Conservation (phyloP, 805 yeast species). For the Spathaspora girioi region DNA sequence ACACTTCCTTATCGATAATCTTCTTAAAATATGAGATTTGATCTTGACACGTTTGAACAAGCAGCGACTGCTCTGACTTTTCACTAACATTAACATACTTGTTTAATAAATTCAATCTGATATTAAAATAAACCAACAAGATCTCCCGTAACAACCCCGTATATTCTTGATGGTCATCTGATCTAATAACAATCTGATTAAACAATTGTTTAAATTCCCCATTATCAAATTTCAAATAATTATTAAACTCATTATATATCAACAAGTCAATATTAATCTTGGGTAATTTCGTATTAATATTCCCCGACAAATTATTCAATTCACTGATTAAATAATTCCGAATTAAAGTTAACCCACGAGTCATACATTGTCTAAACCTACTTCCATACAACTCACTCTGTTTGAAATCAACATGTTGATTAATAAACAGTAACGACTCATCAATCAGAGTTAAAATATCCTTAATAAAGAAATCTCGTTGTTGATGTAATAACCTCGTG, state of each 20-base stretch:
- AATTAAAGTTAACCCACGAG: constrained; percentile 73
- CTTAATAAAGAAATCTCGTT: constrained; percentile 39
- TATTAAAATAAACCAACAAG: constrained; percentile 56
- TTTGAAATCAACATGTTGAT: constrained; percentile 42
- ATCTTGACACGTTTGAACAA: constrained; percentile 58
- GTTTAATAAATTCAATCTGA: constrained; percentile 49
- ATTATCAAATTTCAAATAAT: constrained; percentile 15
- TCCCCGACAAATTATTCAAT: constrained; percentile 29
- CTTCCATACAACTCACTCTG: constrained; percentile 67
- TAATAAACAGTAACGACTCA: constrained; percentile 53
- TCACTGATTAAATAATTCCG: constrained; percentile 59
- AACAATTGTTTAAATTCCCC: constrained; percentile 28
- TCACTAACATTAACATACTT: constrained; percentile 28
- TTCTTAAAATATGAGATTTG: constrained; percentile 58
- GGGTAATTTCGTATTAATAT: constrained; percentile 15
- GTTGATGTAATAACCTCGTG: constrained; percentile 56
- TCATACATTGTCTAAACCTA: constrained; percentile 78
- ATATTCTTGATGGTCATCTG: constrained; percentile 47
- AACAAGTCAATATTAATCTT: constrained; percentile 54
- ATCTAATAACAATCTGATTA: constrained; percentile 34
- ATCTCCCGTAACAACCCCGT: constrained; percentile 67
- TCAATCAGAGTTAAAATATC: constrained; percentile 56
- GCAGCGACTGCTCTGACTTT: too few species aligned
- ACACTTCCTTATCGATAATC: constrained; percentile 57
- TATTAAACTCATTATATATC: constrained; percentile 57